Conservation (phyloP, 2,329 filamentous ascomycete genomes). For the Cordyceps cicadae region DNA sequence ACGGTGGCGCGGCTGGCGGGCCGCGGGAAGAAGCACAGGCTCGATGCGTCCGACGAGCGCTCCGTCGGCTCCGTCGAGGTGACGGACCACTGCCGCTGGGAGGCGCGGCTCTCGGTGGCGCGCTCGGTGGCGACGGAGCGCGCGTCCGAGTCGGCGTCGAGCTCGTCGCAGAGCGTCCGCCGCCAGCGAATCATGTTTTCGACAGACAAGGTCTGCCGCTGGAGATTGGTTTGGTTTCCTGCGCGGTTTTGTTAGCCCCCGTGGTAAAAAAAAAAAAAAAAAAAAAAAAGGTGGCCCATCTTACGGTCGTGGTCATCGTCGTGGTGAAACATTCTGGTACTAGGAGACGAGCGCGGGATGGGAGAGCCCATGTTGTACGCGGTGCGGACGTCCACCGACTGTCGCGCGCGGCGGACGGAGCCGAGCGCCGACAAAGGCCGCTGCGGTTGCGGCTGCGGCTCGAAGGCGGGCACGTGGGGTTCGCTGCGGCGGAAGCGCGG, state of each 20-base stretch:
- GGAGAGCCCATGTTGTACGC: not conserved
- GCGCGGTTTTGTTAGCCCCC: not conserved
- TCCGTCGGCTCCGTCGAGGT: slow-evolving; percentile 32
- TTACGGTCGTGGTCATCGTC: no score
- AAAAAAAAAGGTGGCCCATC: no score
- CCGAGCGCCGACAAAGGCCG: not conserved
- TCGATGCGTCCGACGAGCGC: slow-evolving; percentile 28
- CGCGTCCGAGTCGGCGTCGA: not conserved
- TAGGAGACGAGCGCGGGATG: no score
- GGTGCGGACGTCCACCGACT: not conserved
- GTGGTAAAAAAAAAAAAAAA: not conserved
- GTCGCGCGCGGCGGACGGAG: slow-evolving; percentile 4
- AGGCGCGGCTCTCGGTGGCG: slow-evolving; percentile 1
- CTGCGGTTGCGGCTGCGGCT: not conserved
- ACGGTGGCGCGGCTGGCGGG: slow-evolving; percentile 36
- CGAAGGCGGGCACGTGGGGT: not conserved
- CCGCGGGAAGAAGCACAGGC: slow-evolving; percentile 27
- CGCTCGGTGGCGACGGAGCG: not conserved
- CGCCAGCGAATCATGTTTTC: slow-evolving; percentile 6
- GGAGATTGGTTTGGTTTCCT: not conserved
- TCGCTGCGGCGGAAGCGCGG: slow-evolving; percentile 1
- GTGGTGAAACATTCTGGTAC: no score
- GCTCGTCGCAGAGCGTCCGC: not conserved
- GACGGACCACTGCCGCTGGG: slow-evolving; percentile 28
- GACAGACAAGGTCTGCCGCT: not conserved